A percentile compares a stretch with the other conserved stretches of the same genome.
Evolutionary conservation across 345 rosid genomes (phyloP).

Genomic region (Streptanthus diversifolius): DNA sequence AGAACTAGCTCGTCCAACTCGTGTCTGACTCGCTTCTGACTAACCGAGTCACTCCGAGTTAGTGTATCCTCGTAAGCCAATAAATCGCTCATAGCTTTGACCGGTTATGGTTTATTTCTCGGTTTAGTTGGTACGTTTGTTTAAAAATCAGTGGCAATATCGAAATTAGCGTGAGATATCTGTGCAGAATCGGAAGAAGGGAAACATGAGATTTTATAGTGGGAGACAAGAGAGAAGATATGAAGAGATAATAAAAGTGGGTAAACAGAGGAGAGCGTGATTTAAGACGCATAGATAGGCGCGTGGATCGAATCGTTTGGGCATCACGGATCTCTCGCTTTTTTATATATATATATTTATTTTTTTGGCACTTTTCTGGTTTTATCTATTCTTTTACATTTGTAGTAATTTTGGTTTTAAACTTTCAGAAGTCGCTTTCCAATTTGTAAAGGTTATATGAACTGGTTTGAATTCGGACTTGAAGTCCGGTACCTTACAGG

Average conservation of each 20-base stretch:
- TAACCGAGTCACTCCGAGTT: slow-evolving; percentile 16
- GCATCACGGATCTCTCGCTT: slow-evolving; percentile 50
- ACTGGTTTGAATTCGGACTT: slow-evolving; percentile 9
- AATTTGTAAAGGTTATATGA: slow-evolving; percentile 8
- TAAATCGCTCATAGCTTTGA: slow-evolving; percentile 37
- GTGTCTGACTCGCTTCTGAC: slow-evolving; percentile 48
- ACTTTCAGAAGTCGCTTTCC: slow-evolving; percentile 26
- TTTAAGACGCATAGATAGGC: slow-evolving; percentile 19
- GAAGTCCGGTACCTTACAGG: slow-evolving; percentile 19
- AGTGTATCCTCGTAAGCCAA: not conserved
- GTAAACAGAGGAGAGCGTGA: slow-evolving; percentile 31
- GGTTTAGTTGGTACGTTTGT: not conserved
- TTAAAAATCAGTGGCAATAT: slow-evolving; percentile 5
- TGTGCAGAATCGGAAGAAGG: slow-evolving; percentile 30
- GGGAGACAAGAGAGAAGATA: slow-evolving; percentile 38
- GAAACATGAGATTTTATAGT: slow-evolving; percentile 44
- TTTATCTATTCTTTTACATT: not conserved
- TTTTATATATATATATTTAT: not conserved
- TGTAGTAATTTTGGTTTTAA: not conserved
- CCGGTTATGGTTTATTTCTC: not conserved
- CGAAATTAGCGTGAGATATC: not conserved
- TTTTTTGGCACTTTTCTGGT: not conserved
- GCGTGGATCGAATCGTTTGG: slow-evolving; percentile 46
- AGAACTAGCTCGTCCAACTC: slow-evolving; percentile 33
- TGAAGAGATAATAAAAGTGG: slow-evolving; percentile 21